Conservation (phyloP, 202 grass and related monocot genomes). For the Setaria italica region DNA sequence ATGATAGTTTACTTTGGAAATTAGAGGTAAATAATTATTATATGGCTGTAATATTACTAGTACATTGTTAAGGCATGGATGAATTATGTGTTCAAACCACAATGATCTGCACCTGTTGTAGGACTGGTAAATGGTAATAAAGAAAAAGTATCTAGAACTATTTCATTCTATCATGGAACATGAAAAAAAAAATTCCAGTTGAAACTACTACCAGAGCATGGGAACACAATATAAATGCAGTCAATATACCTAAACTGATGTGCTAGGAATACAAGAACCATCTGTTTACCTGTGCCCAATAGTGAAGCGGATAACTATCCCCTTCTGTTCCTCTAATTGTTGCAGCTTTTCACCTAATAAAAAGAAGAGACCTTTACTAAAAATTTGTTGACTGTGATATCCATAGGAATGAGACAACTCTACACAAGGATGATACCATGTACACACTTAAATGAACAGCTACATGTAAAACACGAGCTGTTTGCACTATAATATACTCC, state of each 20-base stretch:
- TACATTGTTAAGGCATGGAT: not conserved
- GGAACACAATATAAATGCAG: constrained; percentile 17
- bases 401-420: constrained; percentile 27
- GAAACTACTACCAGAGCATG: constrained; percentile 33
- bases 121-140: not conserved
- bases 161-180: constrained; percentile 23
- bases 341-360: constrained; percentile 67
- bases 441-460: constrained; percentile 16
- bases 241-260: constrained; percentile 17
- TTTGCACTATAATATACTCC: not conserved
- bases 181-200: not conserved
- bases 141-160: not conserved
- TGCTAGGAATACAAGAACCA: constrained; percentile 29
- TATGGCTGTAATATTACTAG: constrained; percentile 1
- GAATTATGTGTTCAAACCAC: not conserved
- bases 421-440: constrained; percentile 6
- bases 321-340: constrained; percentile 75
- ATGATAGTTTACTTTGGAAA: constrained; percentile 2
- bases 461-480: not conserved
- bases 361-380: constrained; percentile 44
- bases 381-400: constrained; percentile 15
- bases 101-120: not conserved
- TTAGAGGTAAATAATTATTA: constrained; percentile 25
- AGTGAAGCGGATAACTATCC: constrained; percentile 87
- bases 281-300: constrained; percentile 82